Evolutionary conservation across 139 green algal species (phyloP).

Genomic region (Spirogloea muscicola): DNA sequence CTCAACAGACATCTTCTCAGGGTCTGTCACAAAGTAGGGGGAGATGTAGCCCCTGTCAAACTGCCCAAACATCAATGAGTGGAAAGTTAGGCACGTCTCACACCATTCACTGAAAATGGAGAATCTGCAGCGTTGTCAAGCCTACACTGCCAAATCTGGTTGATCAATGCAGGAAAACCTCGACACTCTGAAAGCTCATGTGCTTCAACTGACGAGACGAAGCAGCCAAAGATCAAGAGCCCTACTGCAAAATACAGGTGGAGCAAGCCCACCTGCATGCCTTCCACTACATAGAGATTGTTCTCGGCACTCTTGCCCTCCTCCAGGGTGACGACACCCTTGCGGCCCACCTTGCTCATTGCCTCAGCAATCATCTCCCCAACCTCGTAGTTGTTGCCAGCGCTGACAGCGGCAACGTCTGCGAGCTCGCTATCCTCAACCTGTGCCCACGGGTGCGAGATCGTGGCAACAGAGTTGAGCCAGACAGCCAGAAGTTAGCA

Average conservation of each 20-base stretch:
- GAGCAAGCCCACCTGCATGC: constrained; percentile 71
- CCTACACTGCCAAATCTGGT: background rate
- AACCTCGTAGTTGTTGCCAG: constrained; percentile 87
- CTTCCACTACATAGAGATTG: constrained; percentile 94
- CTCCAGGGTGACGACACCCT: constrained; percentile 98
- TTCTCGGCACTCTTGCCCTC: constrained; percentile 94
- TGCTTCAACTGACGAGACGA: background rate
- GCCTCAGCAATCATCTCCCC: constrained; percentile 92
- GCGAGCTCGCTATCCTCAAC: constrained; percentile 76
- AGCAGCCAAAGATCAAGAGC: constrained; percentile 3
- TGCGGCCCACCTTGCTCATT: constrained; percentile 87
- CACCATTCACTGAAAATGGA: background rate
- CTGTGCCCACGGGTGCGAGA: no score
- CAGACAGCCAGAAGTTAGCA: no score
- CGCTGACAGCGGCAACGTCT: constrained; percentile 93
- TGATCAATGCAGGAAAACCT: background rate
- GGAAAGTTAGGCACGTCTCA: background rate
- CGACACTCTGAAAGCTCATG: background rate
- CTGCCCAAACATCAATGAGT: constrained; percentile 51
- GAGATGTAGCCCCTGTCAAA: constrained; percentile 99
- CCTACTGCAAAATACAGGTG: background rate
- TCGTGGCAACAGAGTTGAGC: no score
- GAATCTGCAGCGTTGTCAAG: background rate
- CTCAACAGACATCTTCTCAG: constrained; percentile 90
- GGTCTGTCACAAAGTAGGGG: constrained; percentile 99